Evolutionary conservation across 768 basidiomycete species (phyloP), one percentile per base, ranked within the genome.

Genomic region (Kwoniella mangroviensis): DNA sequence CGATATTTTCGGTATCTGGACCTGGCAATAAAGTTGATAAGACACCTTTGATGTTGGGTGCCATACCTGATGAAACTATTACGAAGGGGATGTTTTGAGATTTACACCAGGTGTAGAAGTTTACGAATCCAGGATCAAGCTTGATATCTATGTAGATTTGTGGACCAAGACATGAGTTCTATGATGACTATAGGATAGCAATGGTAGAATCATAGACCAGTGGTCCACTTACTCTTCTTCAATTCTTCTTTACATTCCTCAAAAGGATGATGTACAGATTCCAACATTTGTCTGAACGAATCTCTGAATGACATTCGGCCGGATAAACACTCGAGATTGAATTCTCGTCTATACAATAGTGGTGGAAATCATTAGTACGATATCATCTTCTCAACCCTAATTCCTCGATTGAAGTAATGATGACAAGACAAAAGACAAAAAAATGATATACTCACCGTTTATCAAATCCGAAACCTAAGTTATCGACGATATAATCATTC

Each of bases 1-100:
- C 89, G 64, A 98, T 95, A 43, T 89, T 86, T 55, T 87, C 85
- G n/a, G 92, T 90, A 34, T 88, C 88, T 70, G 90, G 87, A 43
- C 88, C 86, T 11, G 91, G 92, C 63, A 95, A 85, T 55, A 94
- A 89, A 72, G 89, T 90, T 56, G 89, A 88, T n/a, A 98, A 87
- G 5, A 97, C 91, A 0, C 92, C 92, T 52, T 93, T 91, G 75
- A 99, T 98, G 73, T 92, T 88, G 13, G 95, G 94, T 11, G 90
- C 90, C 94, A 97, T 97, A 24, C 94, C 95, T 73, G 92, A 93
- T 4, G 95, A 97, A 53, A 97, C 93, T 80, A 98, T 92, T 70
- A 96, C 90, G 71, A 97, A 87, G 13, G 97, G 97, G 56, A 98
- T 88, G 73, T 90, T 90, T 56, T 89, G 86, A 1, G 83, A 84